phyloP scores from a whole-genome alignment of 345 rosid genomes.

The Lenwebbia sp. region DNA sequence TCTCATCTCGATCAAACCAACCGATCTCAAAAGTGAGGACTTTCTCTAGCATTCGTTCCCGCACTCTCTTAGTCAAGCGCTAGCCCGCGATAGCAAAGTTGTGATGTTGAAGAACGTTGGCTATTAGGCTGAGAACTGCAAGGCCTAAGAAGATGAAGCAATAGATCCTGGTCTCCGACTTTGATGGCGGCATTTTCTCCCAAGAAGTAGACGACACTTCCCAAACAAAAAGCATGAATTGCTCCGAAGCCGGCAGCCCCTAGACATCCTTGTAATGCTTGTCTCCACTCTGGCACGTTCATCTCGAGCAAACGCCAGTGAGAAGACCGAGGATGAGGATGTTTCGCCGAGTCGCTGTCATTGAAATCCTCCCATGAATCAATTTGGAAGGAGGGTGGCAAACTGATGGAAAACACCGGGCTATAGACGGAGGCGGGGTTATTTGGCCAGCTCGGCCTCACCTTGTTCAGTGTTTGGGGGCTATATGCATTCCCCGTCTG shows the following conservation, averaged over 20 bases:
- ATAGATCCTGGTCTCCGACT: conserved; percentile 14
- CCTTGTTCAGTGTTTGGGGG: conserved; percentile 3
- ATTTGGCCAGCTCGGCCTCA: conserved; percentile 9
- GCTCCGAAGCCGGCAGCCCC: conserved; percentile 29
- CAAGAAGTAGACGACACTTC: conserved; percentile 28
- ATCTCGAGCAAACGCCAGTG: conserved; percentile 24
- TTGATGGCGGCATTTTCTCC: conserved; percentile 17
- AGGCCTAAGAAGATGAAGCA: conserved; percentile 31
- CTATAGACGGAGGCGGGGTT: conserved; percentile 19
- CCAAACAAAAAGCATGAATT: conserved; percentile 30
- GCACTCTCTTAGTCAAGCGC: conserved; percentile 23
- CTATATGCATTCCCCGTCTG: not conserved
- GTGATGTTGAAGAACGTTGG: conserved; percentile 34
- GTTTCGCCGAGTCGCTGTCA: not conserved
- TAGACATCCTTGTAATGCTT: conserved; percentile 26
- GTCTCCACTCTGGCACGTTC: conserved; percentile 37
- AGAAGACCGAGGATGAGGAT: conserved; percentile 1
- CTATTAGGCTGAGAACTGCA: conserved; percentile 16
- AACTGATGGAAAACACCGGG: conserved; percentile 17
- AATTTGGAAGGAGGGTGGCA: not conserved
- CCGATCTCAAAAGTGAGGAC: conserved; percentile 33
- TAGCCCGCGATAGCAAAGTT: conserved; percentile 42
- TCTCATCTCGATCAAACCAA: conserved; percentile 44
- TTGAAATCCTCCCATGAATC: conserved; percentile 1
- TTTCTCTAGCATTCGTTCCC: conserved; percentile 21